Evolutionary conservation across 1,284 basidiomycete species (phyloP).

Genomic region (Fomitopsis schrenkii): DNA sequence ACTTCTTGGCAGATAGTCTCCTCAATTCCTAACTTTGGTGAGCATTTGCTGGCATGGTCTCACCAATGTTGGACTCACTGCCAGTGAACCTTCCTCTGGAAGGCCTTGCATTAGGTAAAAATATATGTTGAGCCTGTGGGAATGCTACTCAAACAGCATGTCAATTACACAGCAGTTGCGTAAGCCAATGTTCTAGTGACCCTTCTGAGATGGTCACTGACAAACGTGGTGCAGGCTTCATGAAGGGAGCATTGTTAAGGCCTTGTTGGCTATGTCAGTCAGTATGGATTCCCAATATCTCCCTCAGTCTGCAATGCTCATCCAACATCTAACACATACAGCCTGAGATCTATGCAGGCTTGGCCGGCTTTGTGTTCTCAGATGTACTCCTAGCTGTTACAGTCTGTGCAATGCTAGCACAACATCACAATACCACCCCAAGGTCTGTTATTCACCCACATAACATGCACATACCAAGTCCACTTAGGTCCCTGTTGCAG

Average conservation of each 20-base stretch:
- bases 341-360: background rate
- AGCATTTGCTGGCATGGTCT: background rate
- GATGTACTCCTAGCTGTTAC: background rate
- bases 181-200: background rate
- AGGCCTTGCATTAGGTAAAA: background rate
- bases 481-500: background rate
- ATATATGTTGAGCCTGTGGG: background rate
- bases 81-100: background rate
- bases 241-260: background rate
- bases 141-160: background rate
- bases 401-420: background rate
- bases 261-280: background rate
- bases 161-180: background rate
- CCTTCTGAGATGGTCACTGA: too few species aligned
- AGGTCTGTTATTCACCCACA: background rate
- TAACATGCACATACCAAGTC: background rate
- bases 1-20: background rate
- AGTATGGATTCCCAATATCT: background rate
- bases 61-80: background rate
- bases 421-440: background rate
- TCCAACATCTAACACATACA: background rate
- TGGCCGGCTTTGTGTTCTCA: background rate
- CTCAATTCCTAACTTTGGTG: background rate
- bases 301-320: too few species aligned
- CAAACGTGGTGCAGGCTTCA: background rate